A percentile compares a stretch with the other conserved stretches of the same genome.
phyloP scores from a whole-genome alignment of 768 basidiomycete species.

The Podaxis pistillaris region DNA sequence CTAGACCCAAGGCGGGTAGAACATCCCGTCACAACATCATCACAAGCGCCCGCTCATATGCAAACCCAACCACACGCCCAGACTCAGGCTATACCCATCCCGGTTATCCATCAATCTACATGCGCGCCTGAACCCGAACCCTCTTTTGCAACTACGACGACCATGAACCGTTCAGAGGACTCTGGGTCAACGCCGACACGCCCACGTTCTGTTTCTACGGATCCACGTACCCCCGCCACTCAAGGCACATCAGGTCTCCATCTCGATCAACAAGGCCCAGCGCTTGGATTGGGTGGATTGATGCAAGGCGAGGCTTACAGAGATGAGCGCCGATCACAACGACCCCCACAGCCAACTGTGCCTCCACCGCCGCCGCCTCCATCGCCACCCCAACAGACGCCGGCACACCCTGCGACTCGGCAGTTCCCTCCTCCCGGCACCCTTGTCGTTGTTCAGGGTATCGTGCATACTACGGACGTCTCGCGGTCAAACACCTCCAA shows the following conservation, averaged over 20 bases:
- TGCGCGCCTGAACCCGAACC: too few species aligned
- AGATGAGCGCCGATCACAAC: not conserved
- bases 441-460: constrained; percentile 80
- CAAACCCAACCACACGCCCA: not conserved
- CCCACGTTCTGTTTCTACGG: not conserved
- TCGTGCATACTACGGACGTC: constrained; percentile 75
- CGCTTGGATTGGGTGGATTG: not conserved
- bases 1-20: not conserved
- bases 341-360: not conserved
- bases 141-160: not conserved
- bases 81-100: not conserved
- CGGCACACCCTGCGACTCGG: constrained; percentile 23
- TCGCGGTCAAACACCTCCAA: constrained; percentile 32
- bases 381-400: not conserved
- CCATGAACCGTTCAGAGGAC: constrained; percentile 10
- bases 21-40: not conserved
- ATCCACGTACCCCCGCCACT: not conserved
- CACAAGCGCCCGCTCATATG: not conserved
- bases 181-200: not conserved
- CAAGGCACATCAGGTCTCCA: not conserved
- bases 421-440: constrained; percentile 75
- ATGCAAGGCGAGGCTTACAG: not conserved
- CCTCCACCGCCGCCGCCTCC: not conserved
- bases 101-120: not conserved
- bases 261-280: not conserved